These are phyloP conservation scores for Tricholoma furcatifolium DNA, from an alignment of 768 basidiomycete species.

Conservation along the genomic window DNA sequence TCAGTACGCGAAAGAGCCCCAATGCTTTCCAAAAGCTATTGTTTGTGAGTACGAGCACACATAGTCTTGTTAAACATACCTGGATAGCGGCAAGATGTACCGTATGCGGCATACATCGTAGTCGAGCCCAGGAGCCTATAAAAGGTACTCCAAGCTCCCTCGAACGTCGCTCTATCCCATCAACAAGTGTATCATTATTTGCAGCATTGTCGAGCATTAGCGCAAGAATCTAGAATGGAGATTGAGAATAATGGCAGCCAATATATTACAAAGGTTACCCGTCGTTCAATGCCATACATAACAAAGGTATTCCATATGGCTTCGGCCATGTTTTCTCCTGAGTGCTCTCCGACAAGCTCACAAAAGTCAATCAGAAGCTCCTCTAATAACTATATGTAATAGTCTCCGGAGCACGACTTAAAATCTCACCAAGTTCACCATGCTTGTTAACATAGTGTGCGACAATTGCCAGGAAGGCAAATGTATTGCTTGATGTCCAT, in stretches of 20 bases:
- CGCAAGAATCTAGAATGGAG: not conserved
- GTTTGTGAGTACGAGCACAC: not conserved
- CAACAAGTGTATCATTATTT: slow-evolving; percentile 10
- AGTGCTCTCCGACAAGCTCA: slow-evolving; percentile 32
- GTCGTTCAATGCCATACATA: slow-evolving; percentile 23
- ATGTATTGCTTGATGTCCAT: slow-evolving; percentile 27
- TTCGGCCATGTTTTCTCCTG: slow-evolving; percentile 34
- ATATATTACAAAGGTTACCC: slow-evolving; percentile 14
- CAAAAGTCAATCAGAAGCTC: slow-evolving; percentile 35
- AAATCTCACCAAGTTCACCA: slow-evolving; percentile 18
- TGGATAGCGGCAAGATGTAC: slow-evolving; percentile 3
- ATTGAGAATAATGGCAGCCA: not conserved
- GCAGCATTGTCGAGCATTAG: slow-evolving; percentile 1
- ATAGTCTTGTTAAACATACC: not conserved
- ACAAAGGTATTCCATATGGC: slow-evolving; percentile 27
- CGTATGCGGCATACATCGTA: slow-evolving; percentile 8
- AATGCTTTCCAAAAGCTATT: slow-evolving; percentile 31
- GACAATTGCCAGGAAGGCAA: slow-evolving; percentile 25
- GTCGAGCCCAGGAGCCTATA: not conserved
- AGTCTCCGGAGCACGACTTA: not conserved
- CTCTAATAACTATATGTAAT: slow-evolving; percentile 19
- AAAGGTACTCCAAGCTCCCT: not conserved
- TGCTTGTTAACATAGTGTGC: slow-evolving; percentile 22
- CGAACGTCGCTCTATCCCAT: slow-evolving; percentile 1
- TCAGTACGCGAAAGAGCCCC: slow-evolving; percentile 22